Evolutionary conservation across 2,329 filamentous ascomycete genomes (phyloP), one percentile per base, ranked within the genome.

Genomic region (Apiospora phragmitis): DNA sequence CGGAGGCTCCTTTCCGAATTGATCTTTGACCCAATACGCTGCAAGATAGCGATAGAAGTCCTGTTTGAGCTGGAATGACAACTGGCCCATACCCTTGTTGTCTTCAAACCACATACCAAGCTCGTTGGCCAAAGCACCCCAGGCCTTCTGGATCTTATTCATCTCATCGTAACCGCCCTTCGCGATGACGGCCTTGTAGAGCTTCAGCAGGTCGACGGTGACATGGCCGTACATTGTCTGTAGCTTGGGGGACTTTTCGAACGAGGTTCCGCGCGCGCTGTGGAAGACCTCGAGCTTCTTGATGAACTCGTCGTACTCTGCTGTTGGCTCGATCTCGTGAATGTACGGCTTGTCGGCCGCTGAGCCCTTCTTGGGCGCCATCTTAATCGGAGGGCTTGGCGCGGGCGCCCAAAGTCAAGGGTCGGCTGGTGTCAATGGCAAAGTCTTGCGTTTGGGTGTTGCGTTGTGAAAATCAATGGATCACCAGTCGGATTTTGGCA

Each of bases 31-130:
- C 81, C 97, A 94, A 81, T 93, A 97, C 1, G 94, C 94, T 16
- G 92, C 92, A 62, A 97, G 88, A 77, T 95, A 94, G 81, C 94
- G 95, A 85, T 97, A 97, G 83, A 96, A 97, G 73, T 93, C 91
- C 70, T 93, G 92, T 83, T 97, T 97, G 70, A 97, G 85, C 71
- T 92, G 89, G 82, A 97, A 97, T 18, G 94, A 94, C 71, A 94
- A 90, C n/a, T 94, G 93, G 8, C 94, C 88, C 73, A 88, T 72
- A 8, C 76, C 77, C 59, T 80, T 80, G 43, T 93, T 90, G 78
- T 95, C 94, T 76, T 88, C 87, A 70, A 90, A 91, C 77, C 90
- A 90, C 73, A 95, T 89, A 67, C 93, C 90, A 70, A 97, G 91
- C 76, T 94, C 91, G 69, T 91, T 87, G 16, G 92, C 93, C 76